phyloP scores from a whole-genome alignment of 495 filamentous ascomycete species.

The Lasiosphaeriaceae sp. region DNA sequence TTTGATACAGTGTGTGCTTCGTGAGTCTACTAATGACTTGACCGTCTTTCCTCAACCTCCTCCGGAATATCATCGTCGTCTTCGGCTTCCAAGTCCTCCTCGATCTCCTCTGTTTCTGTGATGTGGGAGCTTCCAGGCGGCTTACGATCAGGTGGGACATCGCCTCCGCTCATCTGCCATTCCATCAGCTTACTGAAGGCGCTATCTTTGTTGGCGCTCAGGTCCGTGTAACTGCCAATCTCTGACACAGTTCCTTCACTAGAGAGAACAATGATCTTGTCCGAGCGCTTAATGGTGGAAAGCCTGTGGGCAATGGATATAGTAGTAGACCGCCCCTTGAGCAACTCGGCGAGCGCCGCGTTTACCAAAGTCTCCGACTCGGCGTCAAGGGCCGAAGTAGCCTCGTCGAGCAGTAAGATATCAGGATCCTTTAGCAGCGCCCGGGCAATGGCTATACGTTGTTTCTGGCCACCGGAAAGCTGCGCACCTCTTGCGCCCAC shows the following conservation, averaged over 20 bases:
- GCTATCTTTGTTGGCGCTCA: constrained; percentile 66
- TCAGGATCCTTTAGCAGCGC: constrained; percentile 94
- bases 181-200: constrained; percentile 96
- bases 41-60: constrained; percentile 6
- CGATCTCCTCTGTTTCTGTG: constrained; percentile 42
- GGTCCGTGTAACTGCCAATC: constrained; percentile 73
- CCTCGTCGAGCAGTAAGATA: constrained; percentile 94
- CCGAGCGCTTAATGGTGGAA: constrained; percentile 91
- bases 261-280: constrained; percentile 84
- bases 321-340: constrained; percentile 84
- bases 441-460: constrained; percentile 93
- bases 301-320: constrained; percentile 95
- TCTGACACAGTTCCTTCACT: constrained; percentile 85
- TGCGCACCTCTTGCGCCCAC: constrained; percentile 92
- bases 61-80: constrained; percentile 16
- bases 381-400: constrained; percentile 90
- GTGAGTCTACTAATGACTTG: neutral
- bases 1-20: neutral
- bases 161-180: constrained; percentile 93
- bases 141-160: constrained; percentile 35
- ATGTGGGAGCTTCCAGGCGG: constrained; percentile 29
- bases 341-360: constrained; percentile 72
- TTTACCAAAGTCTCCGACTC: constrained; percentile 97
- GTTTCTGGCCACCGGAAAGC: constrained; percentile 93
- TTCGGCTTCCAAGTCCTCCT: constrained; percentile 39